A percentile compares a stretch with the other conserved stretches of the same genome.
These are phyloP conservation scores for Diaporthe eres DNA, from an alignment of 2,329 filamentous ascomycete species.

Conservation along the genomic window DNA sequence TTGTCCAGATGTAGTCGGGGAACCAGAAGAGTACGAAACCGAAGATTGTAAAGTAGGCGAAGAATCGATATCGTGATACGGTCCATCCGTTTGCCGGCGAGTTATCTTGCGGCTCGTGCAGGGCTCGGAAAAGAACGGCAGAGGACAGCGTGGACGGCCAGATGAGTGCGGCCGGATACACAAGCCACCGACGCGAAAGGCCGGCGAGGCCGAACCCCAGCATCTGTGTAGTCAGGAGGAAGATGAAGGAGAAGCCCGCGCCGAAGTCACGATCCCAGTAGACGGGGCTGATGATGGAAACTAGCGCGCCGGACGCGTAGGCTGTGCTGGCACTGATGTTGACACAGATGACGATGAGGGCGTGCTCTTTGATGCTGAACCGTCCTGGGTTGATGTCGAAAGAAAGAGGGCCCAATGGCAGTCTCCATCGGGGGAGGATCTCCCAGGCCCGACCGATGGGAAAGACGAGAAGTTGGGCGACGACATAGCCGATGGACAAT, in stretches of 20 bases:
- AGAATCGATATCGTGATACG: conserved; percentile 53
- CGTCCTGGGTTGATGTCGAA: conserved; percentile 47
- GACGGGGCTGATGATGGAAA: conserved; percentile 52
- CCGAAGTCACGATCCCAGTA: conserved; percentile 53
- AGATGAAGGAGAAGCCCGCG: conserved; percentile 51
- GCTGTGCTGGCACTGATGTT: conserved; percentile 49
- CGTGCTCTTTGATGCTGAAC: conserved; percentile 55
- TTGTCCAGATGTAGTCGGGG: conserved; percentile 45
- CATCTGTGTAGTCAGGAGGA: conserved; percentile 51
- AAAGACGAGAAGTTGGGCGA: conserved; percentile 53
- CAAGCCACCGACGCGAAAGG: conserved; percentile 51
- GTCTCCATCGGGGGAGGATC: conserved; percentile 48
- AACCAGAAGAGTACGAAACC: conserved; percentile 49
- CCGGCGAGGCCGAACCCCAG: conserved; percentile 53
- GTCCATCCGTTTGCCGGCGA: conserved; percentile 52
- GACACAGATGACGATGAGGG: conserved; percentile 51
- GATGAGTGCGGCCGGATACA: conserved; percentile 53
- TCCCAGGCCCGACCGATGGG: conserved; percentile 52
- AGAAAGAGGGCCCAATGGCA: conserved; percentile 45
- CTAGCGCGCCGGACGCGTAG: conserved; percentile 47
- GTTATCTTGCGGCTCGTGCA: conserved; percentile 51
- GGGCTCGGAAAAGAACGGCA: conserved; percentile 52
- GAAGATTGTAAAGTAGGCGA: conserved; percentile 49
- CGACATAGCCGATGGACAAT: conserved; percentile 52
- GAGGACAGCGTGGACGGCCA: conserved; percentile 53